Conservation (phyloP, 805 yeast genomes). For the Candida chauliodis region DNA sequence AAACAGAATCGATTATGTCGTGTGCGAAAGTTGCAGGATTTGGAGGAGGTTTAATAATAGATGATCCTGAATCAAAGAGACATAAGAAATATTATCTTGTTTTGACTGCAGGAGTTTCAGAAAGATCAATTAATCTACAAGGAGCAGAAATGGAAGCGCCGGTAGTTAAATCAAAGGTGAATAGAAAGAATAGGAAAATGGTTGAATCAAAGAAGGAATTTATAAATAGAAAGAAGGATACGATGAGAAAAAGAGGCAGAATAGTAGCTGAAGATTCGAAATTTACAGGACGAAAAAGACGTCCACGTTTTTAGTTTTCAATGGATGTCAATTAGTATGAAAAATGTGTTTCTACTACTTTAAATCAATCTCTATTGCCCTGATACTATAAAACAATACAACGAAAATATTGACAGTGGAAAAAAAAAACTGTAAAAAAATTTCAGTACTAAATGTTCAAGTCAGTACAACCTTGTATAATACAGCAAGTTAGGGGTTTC, state of each 20-base stretch:
- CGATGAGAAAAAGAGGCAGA: slow-evolving; percentile 89
- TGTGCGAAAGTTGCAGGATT: slow-evolving; percentile 95
- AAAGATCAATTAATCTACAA: slow-evolving; percentile 67
- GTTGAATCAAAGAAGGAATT: slow-evolving; percentile 76
- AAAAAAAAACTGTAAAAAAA: too few species aligned
- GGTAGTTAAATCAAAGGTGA: slow-evolving; percentile 35
- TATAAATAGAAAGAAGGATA: slow-evolving; percentile 86
- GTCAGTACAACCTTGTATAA: too few species aligned
- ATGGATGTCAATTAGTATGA: neutral
- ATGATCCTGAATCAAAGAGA: slow-evolving; percentile 88
- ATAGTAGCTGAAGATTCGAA: slow-evolving; percentile 85
- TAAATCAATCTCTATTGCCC: too few species aligned
- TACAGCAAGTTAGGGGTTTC: slow-evolving; percentile 18
- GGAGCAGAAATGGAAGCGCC: slow-evolving; percentile 81
- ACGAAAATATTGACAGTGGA: neutral
- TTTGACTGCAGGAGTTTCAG: slow-evolving; percentile 80
- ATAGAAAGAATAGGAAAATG: slow-evolving; percentile 38
- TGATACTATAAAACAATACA: too few species aligned
- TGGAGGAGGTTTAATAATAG: slow-evolving; percentile 92
- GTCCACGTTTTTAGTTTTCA: slow-evolving; percentile 32
- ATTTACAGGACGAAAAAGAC: slow-evolving; percentile 77
- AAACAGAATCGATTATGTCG: slow-evolving; percentile 68
- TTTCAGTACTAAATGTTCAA: slow-evolving; percentile 1
- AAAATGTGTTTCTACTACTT: too few species aligned
- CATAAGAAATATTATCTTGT: slow-evolving; percentile 90